Conservation (phyloP, 2,329 filamentous ascomycete species). For the Alternaria triticina region DNA sequence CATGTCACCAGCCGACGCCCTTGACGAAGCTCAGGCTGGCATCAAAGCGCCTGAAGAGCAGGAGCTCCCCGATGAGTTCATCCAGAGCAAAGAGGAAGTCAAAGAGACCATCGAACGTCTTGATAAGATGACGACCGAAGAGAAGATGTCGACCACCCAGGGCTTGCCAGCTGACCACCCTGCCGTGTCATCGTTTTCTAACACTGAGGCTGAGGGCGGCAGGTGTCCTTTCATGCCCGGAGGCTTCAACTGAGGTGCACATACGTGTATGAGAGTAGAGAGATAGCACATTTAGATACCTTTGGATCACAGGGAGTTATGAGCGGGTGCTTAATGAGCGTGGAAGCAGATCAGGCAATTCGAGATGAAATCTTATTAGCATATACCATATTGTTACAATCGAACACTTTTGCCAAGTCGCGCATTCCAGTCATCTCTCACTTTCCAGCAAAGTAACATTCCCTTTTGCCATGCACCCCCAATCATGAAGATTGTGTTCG, state of each 20-base stretch:
- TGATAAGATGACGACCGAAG: constrained; percentile 11
- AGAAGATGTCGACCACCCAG: background rate
- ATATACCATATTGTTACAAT: background rate
- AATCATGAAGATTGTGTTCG: background rate
- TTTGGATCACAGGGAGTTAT: background rate
- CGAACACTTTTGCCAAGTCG: background rate
- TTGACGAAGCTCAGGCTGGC: constrained; percentile 28
- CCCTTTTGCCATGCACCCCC: background rate
- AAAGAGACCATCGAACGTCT: constrained; percentile 12
- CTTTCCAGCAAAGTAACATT: background rate
- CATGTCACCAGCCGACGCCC: constrained; percentile 36
- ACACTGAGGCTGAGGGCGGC: background rate
- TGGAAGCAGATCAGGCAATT: background rate
- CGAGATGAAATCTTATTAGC: background rate
- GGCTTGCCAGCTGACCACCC: constrained; percentile 16
- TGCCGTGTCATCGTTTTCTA: background rate
- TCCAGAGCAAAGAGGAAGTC: constrained; percentile 18
- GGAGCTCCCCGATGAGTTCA: constrained; percentile 17
- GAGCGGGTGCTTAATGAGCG: background rate
- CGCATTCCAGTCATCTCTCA: background rate
- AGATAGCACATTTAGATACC: background rate
- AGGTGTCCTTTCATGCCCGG: constrained; percentile 19
- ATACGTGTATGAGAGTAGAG: background rate
- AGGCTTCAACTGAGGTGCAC: background rate
- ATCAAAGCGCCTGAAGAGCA: constrained; percentile 20